Evolutionary conservation across 306 rosid genomes (phyloP).

Genomic region (Psophocarpus tetragonolobus): DNA sequence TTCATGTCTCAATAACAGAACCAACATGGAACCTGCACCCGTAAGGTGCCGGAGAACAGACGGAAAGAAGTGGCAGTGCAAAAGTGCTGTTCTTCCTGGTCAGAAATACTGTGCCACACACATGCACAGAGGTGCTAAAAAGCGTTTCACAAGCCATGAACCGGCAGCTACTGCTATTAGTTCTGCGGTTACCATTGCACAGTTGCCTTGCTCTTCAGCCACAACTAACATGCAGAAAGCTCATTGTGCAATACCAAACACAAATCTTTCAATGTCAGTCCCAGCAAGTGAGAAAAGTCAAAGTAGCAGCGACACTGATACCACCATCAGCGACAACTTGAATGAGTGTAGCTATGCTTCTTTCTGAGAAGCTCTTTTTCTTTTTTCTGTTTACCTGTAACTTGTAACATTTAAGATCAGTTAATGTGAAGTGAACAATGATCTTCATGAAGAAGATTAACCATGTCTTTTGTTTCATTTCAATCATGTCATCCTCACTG

Average conservation of each 20-base stretch:
- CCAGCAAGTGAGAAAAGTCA: constrained; percentile 49
- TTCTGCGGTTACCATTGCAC: constrained; percentile 35
- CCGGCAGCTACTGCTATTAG: neutral
- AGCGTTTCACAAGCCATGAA: constrained; percentile 38
- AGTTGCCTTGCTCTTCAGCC: constrained; percentile 20
- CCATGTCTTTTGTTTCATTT: neutral
- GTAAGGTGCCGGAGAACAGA: constrained; percentile 87
- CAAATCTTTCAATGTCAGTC: constrained; percentile 69
- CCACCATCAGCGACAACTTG: constrained; percentile 65
- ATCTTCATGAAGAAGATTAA: neutral
- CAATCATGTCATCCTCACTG: neutral
- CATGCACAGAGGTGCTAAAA: constrained; percentile 80
- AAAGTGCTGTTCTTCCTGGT: constrained; percentile 55
- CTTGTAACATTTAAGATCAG: constrained; percentile 2
- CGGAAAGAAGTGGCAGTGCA: constrained; percentile 91
- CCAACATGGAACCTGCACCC: constrained; percentile 49
- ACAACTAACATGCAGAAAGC: constrained; percentile 31
- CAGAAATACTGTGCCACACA: constrained; percentile 77
- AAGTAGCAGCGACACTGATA: constrained; percentile 56
- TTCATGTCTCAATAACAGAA: constrained; percentile 34
- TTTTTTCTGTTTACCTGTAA: neutral
- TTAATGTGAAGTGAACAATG: constrained; percentile 16
- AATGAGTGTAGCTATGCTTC: constrained; percentile 46
- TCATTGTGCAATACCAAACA: constrained; percentile 42
- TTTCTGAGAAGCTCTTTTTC: constrained; percentile 21